Evolutionary conservation across 1,284 basidiomycete species (phyloP).

Genomic region (Pseudozyma hubeiensis): DNA sequence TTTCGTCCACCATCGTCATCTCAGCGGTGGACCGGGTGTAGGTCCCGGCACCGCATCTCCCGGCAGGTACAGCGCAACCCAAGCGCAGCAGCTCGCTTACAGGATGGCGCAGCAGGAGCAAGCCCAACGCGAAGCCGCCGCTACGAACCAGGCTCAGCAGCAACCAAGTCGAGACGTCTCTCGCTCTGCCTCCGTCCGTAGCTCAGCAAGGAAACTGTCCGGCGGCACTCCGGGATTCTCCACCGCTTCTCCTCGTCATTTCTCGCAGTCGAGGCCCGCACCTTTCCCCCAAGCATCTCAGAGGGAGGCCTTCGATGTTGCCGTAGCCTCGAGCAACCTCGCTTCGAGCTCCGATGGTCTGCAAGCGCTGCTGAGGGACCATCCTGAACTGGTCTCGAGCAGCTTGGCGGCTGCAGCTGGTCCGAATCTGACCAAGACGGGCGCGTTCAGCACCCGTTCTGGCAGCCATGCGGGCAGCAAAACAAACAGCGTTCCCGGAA

Average conservation of each 20-base stretch:
- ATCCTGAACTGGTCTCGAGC: conserved; percentile 65
- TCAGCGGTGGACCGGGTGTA: conserved; percentile 69
- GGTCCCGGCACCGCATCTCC: conserved; percentile 50
- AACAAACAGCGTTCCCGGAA: conserved; percentile 42
- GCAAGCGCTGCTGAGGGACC: conserved; percentile 65
- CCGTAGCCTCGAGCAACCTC: conserved; percentile 59
- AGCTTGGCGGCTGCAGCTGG: conserved; percentile 62
- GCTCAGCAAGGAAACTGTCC: conserved; percentile 20
- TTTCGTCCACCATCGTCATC: conserved; percentile 76
- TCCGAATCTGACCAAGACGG: conserved; percentile 44
- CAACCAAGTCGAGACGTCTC: conserved; percentile 20
- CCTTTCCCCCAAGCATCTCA: conserved; percentile 53
- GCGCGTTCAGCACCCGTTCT: conserved; percentile 37
- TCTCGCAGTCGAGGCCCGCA: conserved; percentile 51
- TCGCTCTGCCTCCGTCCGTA: conserved; percentile 30
- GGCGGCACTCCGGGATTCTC: conserved; percentile 37
- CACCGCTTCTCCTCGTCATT: conserved; percentile 44
- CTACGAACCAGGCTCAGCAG: background rate
- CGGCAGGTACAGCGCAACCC: conserved; percentile 39
- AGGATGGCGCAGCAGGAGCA: conserved; percentile 40
- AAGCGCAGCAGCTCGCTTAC: conserved; percentile 40
- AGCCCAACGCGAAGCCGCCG: conserved; percentile 20
- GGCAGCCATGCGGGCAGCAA: conserved; percentile 44
- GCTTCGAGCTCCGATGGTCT: conserved; percentile 61
- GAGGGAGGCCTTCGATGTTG: conserved; percentile 56